Evolutionary conservation across 495 filamentous ascomycete species (phyloP), one percentile per base, ranked within the genome.

Genomic region (Trichoderma virens): DNA sequence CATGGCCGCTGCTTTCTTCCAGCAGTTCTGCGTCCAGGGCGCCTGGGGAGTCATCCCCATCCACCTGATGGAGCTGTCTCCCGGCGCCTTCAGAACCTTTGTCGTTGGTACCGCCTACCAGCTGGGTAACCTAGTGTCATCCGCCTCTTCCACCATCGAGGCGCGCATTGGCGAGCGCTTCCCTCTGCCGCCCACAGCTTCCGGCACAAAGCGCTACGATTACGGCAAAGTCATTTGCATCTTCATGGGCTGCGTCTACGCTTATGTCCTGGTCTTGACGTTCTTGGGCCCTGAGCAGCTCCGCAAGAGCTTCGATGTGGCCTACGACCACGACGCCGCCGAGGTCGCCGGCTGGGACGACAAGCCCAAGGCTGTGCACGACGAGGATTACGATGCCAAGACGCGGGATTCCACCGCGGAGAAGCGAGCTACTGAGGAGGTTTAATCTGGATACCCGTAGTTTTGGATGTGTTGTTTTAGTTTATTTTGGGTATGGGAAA

Each of bases 201-300:
- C 78, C 5, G 67, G 61, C 0, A 72, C 72, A 0, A 67, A 73
- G 39, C 77, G 91, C 31, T 96, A 93, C 71, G 76, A 91, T 60
- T 97, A 96, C 62, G 92, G 93, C 14, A 89, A 89, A 66, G 92
- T 97, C 4, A 93, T 97, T 67, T 91, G 89, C 65, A 94, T 97
- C 69, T 93, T 96, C 73, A 91, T 96, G 90, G 93, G 84, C 3
- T 93, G 90, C 68, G 93, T 96, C n/a, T 96, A 86, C 73, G 87
- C 74, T 6, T 97, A 95, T 71, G 81, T 87, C 8, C 91, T 96
- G 66, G 0, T 94, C 0, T 67, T 95, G 25, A 89, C 89, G 0
- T 69, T 95, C 18, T 65, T 91, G 1, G 92, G 92, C 0, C 92
- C 92, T 0, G 92, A 97, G 78, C 82, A 85, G 45, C 67, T 91